Percentiles rank a stretch among this genome's conserved stretches.
phyloP scores from a whole-genome alignment of 768 basidiomycete species.

The Mycena pura region DNA sequence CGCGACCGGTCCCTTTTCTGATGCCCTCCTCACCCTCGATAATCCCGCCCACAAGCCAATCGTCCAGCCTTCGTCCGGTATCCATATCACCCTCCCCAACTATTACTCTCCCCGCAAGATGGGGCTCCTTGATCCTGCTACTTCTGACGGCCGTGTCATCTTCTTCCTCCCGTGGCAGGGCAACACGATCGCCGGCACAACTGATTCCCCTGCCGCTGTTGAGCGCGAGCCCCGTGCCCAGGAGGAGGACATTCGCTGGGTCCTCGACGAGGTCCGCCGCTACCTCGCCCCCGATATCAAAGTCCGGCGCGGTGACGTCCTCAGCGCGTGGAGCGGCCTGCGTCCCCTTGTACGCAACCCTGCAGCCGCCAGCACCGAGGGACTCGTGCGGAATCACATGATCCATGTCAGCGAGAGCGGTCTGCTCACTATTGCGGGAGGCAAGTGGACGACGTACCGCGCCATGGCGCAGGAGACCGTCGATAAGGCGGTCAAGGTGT shows the following conservation, averaged over 20 bases:
- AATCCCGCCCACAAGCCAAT: constrained; percentile 80
- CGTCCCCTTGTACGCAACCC: constrained; percentile 90
- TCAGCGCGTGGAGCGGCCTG: constrained; percentile 94
- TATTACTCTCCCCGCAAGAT: constrained; percentile 96
- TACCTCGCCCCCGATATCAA: constrained; percentile 94
- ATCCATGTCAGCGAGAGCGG: constrained; percentile 83
- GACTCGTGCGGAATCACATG: constrained; percentile 92
- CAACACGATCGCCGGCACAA: constrained; percentile 96
- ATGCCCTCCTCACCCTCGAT: constrained; percentile 84
- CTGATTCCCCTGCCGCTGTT: constrained; percentile 82
- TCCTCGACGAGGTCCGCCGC: constrained; percentile 88
- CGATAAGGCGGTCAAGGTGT: constrained; percentile 83
- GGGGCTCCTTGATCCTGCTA: constrained; percentile 94
- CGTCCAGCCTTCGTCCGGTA: constrained; percentile 90
- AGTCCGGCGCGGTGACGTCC: constrained; percentile 92
- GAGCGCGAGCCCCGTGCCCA: constrained; percentile 76
- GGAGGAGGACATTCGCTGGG: constrained; percentile 97
- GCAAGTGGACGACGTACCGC: constrained; percentile 98
- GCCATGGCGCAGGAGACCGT: constrained; percentile 97
- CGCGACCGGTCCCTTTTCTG: constrained; percentile 94
- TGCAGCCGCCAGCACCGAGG: constrained; percentile 71
- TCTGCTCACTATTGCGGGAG: constrained; percentile 92
- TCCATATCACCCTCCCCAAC: constrained; percentile 96
- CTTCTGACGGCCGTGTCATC: constrained; percentile 96
- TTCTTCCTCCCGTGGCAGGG: constrained; percentile 99